Base-by-base conservation (phyloP, 1,284 basidiomycete genomes). In the Somion occarium region DNA sequence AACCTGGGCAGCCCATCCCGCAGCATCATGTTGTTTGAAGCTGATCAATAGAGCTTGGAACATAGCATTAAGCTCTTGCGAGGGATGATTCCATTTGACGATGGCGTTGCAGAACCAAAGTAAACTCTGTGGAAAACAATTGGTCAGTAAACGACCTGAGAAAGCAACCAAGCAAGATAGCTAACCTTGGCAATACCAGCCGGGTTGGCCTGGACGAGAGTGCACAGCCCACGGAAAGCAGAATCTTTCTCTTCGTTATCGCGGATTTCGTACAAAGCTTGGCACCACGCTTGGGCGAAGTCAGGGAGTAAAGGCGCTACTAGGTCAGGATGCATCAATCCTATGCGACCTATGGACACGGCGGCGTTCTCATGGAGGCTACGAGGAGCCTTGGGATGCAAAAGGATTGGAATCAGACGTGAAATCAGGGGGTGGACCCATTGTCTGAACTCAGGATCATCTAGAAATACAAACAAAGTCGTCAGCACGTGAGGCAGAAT, bases 241-340 rank as follows among this genome's bases (percentile, higher is more conserved):
- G 93, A 97, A 65, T 98, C 97, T 73, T 99, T 99, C 74, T 99
- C 97, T 61, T 99, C 96, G 64, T 99, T 99, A 67, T 99, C 97
- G 61, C 97, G 90, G 68, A 99, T 99, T 69, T 99, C 97, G 71
- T 95, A 95, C 52, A 99, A 72, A 5, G 96, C 94, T 61, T 93
- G 90, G 69, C 96, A 98, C 97, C 97, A 99, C 9, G 89, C 85
- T 67, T 93, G 90, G 7, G 94, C 93, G 68, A 97, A 99, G 58
- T 91, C 86, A 4, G 85, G 81, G 41, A 98, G 75, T 62, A 95
- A 88, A 25, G 94, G 94, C 13, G 96, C 93, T 38, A 99, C 93
- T 22, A 92, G 69, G 20, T 73, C 69, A 0, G 97, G 94, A 64
- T 93, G 93, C 71, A 96, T 94, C 47, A 99, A 75, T 11, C 96